Evolutionary conservation across 2,329 filamentous ascomycete species (phyloP).

Genomic region (Sarocladium kiliense): DNA sequence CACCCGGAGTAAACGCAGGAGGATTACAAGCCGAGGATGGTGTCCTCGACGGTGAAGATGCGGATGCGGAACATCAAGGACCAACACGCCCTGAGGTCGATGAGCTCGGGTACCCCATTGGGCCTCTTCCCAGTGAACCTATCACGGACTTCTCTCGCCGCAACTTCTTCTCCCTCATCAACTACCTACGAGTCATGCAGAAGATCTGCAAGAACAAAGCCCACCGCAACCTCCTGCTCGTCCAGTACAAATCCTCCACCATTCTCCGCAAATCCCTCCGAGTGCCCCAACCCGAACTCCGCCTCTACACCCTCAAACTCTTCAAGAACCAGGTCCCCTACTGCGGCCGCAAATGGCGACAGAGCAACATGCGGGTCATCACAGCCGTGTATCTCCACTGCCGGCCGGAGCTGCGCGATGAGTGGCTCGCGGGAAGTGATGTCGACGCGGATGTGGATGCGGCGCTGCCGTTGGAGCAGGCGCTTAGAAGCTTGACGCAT

Average conservation of each 20-base stretch:
- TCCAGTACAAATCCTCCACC: conserved; percentile 91
- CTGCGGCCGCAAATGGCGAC: conserved; percentile 96
- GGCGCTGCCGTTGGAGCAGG: conserved; percentile 86
- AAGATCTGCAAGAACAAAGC: conserved; percentile 96
- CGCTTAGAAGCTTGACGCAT: conserved; percentile 80
- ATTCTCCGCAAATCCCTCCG: conserved; percentile 90
- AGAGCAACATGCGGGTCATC: conserved; percentile 97
- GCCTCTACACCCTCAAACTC: conserved; percentile 92
- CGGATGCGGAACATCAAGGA: conserved; percentile 27
- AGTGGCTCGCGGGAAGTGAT: conserved; percentile 88
- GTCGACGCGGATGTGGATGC: conserved; percentile 93
- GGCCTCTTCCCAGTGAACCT: conserved; percentile 63
- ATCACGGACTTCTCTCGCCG: conserved; percentile 89
- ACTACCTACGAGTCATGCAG: conserved; percentile 92
- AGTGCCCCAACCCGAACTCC: conserved; percentile 79
- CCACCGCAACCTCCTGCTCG: conserved; percentile 86
- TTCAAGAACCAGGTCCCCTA: conserved; percentile 99
- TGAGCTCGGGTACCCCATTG: conserved; percentile 77
- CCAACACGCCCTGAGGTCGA: conserved; percentile 61
- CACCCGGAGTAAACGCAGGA: conserved; percentile 23
- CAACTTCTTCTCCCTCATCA: conserved; percentile 93
- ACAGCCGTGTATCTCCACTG: conserved; percentile 95
- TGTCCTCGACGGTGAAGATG: conserved; percentile 18
- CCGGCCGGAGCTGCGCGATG: conserved; percentile 84
- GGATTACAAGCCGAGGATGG: conserved; percentile 17